Percentiles rank a stretch among this genome's conserved stretches.
phyloP scores from a whole-genome alignment of 495 filamentous ascomycete genomes.

The Aspergillus incahuasiensis region DNA sequence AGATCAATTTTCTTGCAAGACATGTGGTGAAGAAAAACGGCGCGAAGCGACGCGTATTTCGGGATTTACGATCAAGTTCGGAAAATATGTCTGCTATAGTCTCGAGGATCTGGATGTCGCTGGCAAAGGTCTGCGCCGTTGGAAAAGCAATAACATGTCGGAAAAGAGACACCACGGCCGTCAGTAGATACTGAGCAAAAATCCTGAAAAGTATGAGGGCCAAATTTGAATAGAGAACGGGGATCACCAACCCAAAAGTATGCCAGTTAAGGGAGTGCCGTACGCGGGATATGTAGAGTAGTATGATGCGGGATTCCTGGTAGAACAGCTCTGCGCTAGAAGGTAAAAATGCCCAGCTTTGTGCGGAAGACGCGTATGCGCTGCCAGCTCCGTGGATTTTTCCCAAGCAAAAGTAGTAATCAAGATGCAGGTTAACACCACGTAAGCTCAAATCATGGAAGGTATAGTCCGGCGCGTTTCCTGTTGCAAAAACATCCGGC shows the following conservation, averaged over 20 bases:
- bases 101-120: not conserved
- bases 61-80: not conserved
- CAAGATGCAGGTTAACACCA: constrained; percentile 25
- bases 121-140: not conserved
- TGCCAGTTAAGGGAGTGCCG: not conserved
- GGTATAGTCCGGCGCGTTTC: constrained; percentile 18
- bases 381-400: constrained; percentile 26
- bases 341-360: not conserved
- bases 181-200: constrained; percentile 1
- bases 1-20: not conserved
- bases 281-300: not conserved
- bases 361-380: not conserved
- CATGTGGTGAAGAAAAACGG: constrained; percentile 3
- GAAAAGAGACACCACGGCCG: not conserved
- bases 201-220: not conserved
- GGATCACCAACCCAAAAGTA: not conserved
- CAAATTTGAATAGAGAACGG: not conserved
- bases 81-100: not conserved
- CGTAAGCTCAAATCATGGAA: constrained; percentile 30
- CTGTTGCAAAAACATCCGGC: constrained; percentile 22
- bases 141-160: not conserved
- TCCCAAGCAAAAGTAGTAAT: constrained; percentile 27
- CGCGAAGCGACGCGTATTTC: not conserved
- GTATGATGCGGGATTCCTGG: not conserved
- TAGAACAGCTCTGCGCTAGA: constrained; percentile 1